Conservation (phyloP, 1,284 basidiomycete genomes). For the Agaricales sp. region DNA sequence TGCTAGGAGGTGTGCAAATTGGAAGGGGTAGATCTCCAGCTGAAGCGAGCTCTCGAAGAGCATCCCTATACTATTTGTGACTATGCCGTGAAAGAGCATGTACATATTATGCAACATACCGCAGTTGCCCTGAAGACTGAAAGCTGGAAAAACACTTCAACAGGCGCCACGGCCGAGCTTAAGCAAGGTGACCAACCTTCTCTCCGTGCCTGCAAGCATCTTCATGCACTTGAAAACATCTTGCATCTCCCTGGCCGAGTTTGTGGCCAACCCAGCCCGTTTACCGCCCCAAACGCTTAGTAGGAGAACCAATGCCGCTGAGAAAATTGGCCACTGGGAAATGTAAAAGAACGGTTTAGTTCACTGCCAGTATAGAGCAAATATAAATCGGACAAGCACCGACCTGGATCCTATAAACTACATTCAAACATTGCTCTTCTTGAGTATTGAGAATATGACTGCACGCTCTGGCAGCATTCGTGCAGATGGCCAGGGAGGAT, state of each 20-base stretch:
- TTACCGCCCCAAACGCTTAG: conserved; percentile 69
- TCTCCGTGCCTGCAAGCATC: not conserved
- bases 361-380: not conserved
- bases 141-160: not conserved
- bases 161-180: not conserved
- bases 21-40: not conserved
- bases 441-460: conserved; percentile 28
- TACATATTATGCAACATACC: too few relatives aligned
- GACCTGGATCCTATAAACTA: not conserved
- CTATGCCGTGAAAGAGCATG: too few relatives aligned
- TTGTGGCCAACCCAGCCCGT: conserved; percentile 39
- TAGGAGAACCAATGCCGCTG: conserved; percentile 57
- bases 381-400: too few relatives aligned
- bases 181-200: too few relatives aligned
- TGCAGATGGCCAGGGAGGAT: conserved; percentile 40
- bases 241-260: conserved; percentile 51
- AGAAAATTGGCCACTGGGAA: conserved; percentile 37
- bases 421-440: not conserved
- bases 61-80: not conserved
- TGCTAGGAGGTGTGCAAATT: not conserved
- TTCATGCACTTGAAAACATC: conserved; percentile 67
- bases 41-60: not conserved
- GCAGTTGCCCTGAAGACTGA: not conserved
- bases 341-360: conserved; percentile 11
- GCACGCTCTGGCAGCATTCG: conserved; percentile 36